Evolutionary conservation across 2,329 filamentous ascomycete genomes (phyloP).

Genomic region (Coleophoma cylindrospora): DNA sequence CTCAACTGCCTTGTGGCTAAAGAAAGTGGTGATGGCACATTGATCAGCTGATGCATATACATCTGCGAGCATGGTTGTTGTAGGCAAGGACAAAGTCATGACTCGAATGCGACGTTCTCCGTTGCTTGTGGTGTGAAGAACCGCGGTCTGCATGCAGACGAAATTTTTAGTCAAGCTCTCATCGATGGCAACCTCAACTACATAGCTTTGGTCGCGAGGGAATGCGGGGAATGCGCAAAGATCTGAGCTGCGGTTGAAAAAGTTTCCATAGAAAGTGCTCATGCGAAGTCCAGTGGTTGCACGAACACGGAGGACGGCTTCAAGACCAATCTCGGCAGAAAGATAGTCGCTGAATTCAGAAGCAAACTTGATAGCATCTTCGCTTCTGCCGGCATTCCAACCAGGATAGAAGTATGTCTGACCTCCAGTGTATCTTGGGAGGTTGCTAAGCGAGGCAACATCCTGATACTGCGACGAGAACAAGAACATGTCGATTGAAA

Average conservation of each 20-base stretch:
- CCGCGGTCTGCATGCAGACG: conserved; percentile 88
- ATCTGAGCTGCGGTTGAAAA: conserved; percentile 97
- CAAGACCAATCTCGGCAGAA: conserved; percentile 92
- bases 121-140: conserved; percentile 96
- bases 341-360: conserved; percentile 95
- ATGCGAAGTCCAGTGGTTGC: conserved; percentile 93
- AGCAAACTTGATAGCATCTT: conserved; percentile 97
- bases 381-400: conserved; percentile 89
- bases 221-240: conserved; percentile 97
- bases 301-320: conserved; percentile 91
- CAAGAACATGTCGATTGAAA: conserved; percentile 97
- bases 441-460: conserved; percentile 90
- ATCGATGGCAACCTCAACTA: conserved; percentile 97
- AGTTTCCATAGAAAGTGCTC: conserved; percentile 98
- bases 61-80: conserved; percentile 84
- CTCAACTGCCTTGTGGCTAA: conserved; percentile 96
- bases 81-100: conserved; percentile 87
- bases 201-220: conserved; percentile 93
- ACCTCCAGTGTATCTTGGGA: conserved; percentile 92
- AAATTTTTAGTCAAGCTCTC: conserved; percentile 89
- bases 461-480: conserved; percentile 97
- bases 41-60: conserved; percentile 95
- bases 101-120: conserved; percentile 94
- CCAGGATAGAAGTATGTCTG: conserved; percentile 97
- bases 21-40: conserved; percentile 87